Conservation (phyloP, 2,329 filamentous ascomycete species). For the Tympanopsis confertula region DNA sequence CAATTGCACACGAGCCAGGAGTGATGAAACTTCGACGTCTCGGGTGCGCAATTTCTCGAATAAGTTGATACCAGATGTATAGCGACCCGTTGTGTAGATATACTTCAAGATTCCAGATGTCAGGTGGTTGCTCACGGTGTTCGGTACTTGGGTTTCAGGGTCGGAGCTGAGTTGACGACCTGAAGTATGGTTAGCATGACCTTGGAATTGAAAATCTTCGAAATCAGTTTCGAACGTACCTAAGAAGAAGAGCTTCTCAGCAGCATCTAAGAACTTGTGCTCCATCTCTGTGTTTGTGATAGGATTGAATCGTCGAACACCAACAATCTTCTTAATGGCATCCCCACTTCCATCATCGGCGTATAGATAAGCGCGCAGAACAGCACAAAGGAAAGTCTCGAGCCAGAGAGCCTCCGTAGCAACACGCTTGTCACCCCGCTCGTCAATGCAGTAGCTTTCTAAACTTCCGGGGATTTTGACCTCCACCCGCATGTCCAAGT, state of each 20-base stretch:
- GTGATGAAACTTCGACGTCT: conserved; percentile 85
- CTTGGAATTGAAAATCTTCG: conserved; percentile 2
- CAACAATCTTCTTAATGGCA: conserved; percentile 90
- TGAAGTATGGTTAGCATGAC: conserved; percentile 21
- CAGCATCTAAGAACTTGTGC: conserved; percentile 87
- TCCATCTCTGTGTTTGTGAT: conserved; percentile 97
- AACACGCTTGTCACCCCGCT: conserved; percentile 86
- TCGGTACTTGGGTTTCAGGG: conserved; percentile 92
- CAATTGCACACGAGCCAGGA: conserved; percentile 81
- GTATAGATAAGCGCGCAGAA: conserved; percentile 88
- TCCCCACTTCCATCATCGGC: conserved; percentile 92
- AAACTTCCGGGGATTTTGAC: conserved; percentile 94
- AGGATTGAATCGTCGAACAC: conserved; percentile 93
- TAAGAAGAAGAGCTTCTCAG: conserved; percentile 88
- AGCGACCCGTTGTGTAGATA: conserved; percentile 87
- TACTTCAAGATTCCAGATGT: conserved; percentile 90
- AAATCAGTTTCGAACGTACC: conserved; percentile 33
- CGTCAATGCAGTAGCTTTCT: conserved; percentile 94
- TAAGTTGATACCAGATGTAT: conserved; percentile 88
- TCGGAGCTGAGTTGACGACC: conserved; percentile 94
- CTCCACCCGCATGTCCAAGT: conserved; percentile 95
- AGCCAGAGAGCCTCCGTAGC: conserved; percentile 92
- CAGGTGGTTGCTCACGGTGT: conserved; percentile 89
- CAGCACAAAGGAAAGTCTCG: conserved; percentile 92
- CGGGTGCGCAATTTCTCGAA: conserved; percentile 89